These are phyloP conservation scores for Phallus indusiatus DNA, from an alignment of 768 basidiomycete genomes.

Conservation along the genomic window DNA sequence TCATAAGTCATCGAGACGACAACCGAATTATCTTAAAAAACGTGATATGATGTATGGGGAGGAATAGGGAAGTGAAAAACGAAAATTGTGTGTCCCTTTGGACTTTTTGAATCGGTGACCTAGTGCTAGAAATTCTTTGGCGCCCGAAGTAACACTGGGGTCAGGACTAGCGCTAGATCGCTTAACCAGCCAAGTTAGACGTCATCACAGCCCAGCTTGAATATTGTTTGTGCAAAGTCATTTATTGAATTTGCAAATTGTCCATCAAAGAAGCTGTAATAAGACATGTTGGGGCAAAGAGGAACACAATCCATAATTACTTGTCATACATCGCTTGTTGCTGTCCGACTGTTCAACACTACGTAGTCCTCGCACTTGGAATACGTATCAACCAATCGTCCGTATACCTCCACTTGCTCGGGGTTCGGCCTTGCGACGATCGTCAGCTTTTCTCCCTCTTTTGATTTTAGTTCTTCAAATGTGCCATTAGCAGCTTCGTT, in stretches of 20 bases:
- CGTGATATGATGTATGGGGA: background rate
- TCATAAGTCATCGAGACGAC: conserved; percentile 22
- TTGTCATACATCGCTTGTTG: background rate
- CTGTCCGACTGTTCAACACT: conserved; percentile 14
- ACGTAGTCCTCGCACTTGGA: conserved; percentile 47
- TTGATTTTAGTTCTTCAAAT: conserved; percentile 54
- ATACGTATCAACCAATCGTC: conserved; percentile 43
- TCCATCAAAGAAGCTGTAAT: background rate
- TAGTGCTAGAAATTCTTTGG: background rate
- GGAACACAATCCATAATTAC: background rate
- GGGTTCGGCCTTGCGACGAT: conserved; percentile 50
- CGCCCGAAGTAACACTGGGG: conserved; percentile 2
- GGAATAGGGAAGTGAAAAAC: background rate
- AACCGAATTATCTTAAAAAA: background rate
- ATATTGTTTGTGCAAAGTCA: background rate
- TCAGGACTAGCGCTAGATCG: background rate
- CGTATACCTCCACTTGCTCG: conserved; percentile 41
- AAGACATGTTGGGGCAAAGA: background rate
- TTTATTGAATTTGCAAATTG: background rate
- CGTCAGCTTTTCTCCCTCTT: conserved; percentile 35
- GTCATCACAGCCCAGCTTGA: background rate
- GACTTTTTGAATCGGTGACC: background rate
- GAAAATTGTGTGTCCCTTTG: background rate
- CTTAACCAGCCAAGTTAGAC: too few relatives aligned
- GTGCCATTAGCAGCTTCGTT: conserved; percentile 32